These are phyloP conservation scores for Malassezia restricta DNA, from an alignment of 1,284 basidiomycete species.

Conservation along the genomic window DNA sequence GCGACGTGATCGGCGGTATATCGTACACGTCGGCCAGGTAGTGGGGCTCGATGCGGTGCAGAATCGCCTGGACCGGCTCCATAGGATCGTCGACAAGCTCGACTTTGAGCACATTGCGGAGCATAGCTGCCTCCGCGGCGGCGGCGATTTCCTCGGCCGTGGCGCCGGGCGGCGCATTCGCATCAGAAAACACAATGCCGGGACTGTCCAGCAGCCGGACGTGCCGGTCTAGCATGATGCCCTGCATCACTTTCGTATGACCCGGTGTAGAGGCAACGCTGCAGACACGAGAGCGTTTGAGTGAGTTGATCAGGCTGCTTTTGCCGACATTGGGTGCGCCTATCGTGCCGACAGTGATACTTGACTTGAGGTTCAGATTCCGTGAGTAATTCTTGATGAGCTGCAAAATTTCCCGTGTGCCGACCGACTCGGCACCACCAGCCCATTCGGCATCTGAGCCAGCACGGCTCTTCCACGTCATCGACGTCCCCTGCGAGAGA, in stretches of 20 bases:
- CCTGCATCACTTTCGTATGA: conserved; percentile 88
- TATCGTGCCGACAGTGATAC: conserved; percentile 72
- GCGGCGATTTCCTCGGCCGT: conserved; percentile 11
- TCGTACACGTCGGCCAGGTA: conserved; percentile 31
- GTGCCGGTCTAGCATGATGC: conserved; percentile 80
- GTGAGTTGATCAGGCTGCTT: conserved; percentile 83
- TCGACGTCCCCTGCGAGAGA: conserved; percentile 19
- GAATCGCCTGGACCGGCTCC: conserved; percentile 34
- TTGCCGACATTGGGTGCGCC: conserved; percentile 98
- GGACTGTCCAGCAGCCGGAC: conserved; percentile 88
- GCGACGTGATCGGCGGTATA: conserved; percentile 43
- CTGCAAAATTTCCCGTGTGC: conserved; percentile 58
- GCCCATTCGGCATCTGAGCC: conserved; percentile 4
- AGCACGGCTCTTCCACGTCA: neutral
- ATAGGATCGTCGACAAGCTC: conserved; percentile 85
- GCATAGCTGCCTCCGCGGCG: conserved; percentile 22
- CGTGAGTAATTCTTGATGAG: conserved; percentile 77
- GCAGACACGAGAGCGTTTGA: conserved; percentile 61
- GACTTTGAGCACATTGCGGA: conserved; percentile 85
- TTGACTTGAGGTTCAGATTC: conserved; percentile 31
- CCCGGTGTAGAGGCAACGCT: conserved; percentile 90
- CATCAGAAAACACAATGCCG: conserved; percentile 59
- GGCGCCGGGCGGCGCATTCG: conserved; percentile 13
- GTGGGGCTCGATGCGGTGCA: conserved; percentile 27
- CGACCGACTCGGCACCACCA: conserved; percentile 47